Conservation (phyloP, 768 basidiomycete species). For the Tricholoma matsutake region DNA sequence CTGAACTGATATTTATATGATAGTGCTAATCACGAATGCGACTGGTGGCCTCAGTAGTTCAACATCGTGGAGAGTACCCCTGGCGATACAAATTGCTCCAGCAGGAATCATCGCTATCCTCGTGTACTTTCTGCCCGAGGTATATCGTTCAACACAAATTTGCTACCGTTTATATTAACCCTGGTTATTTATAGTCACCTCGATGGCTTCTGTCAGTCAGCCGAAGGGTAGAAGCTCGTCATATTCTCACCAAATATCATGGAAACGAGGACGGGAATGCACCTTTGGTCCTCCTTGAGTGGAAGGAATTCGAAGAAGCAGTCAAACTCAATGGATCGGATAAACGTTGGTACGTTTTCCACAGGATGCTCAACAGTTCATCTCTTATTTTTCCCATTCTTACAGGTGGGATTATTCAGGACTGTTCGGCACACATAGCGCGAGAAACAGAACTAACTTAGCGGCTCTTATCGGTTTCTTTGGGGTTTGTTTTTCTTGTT, state of each 20-base stretch:
- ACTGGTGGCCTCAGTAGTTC: constrained; percentile 34
- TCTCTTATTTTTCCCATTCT: background rate
- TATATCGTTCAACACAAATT: constrained; percentile 8
- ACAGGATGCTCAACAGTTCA: background rate
- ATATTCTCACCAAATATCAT: constrained; percentile 50
- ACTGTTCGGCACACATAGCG: constrained; percentile 43
- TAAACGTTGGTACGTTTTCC: constrained; percentile 46
- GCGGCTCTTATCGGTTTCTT: constrained; percentile 54
- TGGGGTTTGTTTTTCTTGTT: constrained; percentile 30
- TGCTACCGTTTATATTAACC: background rate
- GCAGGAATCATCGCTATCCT: constrained; percentile 36
- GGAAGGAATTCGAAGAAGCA: constrained; percentile 49
- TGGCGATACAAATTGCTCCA: constrained; percentile 51
- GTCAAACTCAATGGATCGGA: constrained; percentile 50
- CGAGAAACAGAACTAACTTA: constrained; percentile 42
- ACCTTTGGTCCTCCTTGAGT: constrained; percentile 49
- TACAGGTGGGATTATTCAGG: constrained; percentile 49
- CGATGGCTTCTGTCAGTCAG: constrained; percentile 53
- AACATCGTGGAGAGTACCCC: constrained; percentile 47
- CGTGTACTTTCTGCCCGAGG: constrained; percentile 36
- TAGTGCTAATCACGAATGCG: constrained; percentile 39
- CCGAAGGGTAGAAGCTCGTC: constrained; percentile 44
- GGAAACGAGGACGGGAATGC: constrained; percentile 48
- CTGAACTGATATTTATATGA: background rate
- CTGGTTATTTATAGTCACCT: constrained; percentile 37